These are phyloP conservation scores for Suillus bovinus DNA, from an alignment of 768 basidiomycete genomes.

Conservation along the genomic window DNA sequence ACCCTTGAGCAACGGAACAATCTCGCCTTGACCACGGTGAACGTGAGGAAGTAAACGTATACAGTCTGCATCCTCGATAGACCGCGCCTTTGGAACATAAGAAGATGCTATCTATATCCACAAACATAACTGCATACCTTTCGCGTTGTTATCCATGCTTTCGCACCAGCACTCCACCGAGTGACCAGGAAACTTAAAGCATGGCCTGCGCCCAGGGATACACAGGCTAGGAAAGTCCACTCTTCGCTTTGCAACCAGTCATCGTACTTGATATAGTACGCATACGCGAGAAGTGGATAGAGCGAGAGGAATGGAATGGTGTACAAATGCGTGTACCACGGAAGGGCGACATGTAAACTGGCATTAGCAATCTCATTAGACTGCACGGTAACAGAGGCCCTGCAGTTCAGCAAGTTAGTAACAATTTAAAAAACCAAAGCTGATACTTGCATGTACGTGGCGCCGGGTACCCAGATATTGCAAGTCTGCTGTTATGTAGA, in stretches of 20 bases:
- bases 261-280: constrained; percentile 91
- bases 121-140: constrained; percentile 45
- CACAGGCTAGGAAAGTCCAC: constrained; percentile 95
- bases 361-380: constrained; percentile 70
- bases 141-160: constrained; percentile 77
- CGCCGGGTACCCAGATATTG: background rate
- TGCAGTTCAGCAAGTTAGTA: constrained; percentile 15
- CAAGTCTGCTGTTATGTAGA: background rate
- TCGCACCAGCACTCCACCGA: constrained; percentile 81
- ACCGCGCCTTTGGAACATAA: constrained; percentile 46
- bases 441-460: background rate
- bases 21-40: constrained; percentile 88
- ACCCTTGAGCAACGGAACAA: constrained; percentile 74
- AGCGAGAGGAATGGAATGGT: constrained; percentile 75
- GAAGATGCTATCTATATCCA: constrained; percentile 4
- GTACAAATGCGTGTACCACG: constrained; percentile 74
- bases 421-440: background rate
- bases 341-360: constrained; percentile 63
- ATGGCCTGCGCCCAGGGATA: constrained; percentile 81
- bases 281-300: constrained; percentile 84
- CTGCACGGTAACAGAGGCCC: constrained; percentile 51
- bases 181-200: constrained; percentile 92
- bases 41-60: constrained; percentile 78
- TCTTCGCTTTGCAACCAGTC: constrained; percentile 91
- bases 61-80: constrained; percentile 72